phyloP scores from a whole-genome alignment of 1,139 yeast species.

The Debaryomyces nepalensis region DNA sequence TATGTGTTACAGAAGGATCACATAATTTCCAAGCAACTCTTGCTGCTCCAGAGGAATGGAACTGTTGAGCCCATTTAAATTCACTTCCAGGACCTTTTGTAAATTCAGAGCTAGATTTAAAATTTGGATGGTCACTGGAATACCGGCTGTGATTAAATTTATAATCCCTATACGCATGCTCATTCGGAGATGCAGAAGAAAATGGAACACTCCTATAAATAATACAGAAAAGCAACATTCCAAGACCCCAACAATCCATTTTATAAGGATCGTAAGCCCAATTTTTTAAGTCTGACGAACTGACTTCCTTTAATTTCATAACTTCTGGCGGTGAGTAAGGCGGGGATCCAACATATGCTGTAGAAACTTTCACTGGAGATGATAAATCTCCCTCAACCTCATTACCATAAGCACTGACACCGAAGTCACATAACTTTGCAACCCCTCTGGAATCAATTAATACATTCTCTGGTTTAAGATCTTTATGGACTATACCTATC shows the following conservation, averaged over 20 bases:
- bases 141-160: conserved; percentile 56
- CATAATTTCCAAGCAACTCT: conserved; percentile 78
- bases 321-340: conserved; percentile 84
- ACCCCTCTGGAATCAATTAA: conserved; percentile 60
- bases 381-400: conserved; percentile 56
- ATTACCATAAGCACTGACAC: conserved; percentile 70
- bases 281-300: conserved; percentile 40
- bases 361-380: conserved; percentile 49
- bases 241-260: conserved; percentile 77
- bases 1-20: conserved; percentile 58
- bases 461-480: conserved; percentile 69
- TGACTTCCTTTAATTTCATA: conserved; percentile 52
- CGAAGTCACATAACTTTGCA: conserved; percentile 76
- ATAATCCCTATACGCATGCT: conserved; percentile 62
- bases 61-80: conserved; percentile 64
- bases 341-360: conserved; percentile 72
- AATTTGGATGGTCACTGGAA: conserved; percentile 54
- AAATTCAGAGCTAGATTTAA: conserved; percentile 51
- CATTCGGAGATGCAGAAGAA: conserved; percentile 52
- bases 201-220: conserved; percentile 68
- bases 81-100: conserved; percentile 69
- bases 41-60: conserved; percentile 61
- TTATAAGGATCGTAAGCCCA: conserved; percentile 66
- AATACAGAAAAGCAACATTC: conserved; percentile 65
- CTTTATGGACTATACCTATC: conserved; percentile 63